Base-by-base conservation (phyloP, 768 basidiomycete species). In the Heimioporus sp. region DNA sequence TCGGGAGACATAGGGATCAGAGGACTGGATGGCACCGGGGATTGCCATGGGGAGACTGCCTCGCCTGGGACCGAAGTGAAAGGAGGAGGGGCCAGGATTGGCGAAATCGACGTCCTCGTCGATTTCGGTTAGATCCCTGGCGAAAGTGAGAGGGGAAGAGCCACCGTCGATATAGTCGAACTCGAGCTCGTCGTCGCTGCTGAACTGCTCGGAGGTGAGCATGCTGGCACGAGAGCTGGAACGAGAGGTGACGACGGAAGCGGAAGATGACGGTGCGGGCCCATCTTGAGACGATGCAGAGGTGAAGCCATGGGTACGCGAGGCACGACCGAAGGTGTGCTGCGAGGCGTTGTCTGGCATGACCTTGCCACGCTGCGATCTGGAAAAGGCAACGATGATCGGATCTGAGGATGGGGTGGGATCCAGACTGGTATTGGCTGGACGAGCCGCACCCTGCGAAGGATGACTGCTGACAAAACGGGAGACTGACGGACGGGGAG, bases 41-140 rank as follows among this genome's bases (percentile, higher is more conserved):
- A 85, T 84, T 38, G 76, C 74, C 70, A 85, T 79, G n/a, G 86
- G 83, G 15, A 80, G 60, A 58, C 84, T 86, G 12, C 80, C 80
- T 52, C 80, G 73, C 49, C 82, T 74, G 37, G 51, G 56, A 30
- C 65, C 59, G 1, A 39, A 47, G 38, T 52, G 9, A 30, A 61
- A 28, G 17, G 59, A 45, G 49, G 68, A 58, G 38, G 68, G 63
- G 56, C 60, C 58, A 45, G 60, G 60, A 43, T 63, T 47, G 43
- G 59, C 55, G 32, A 62, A 51, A 48, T 60, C 66, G 59, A 50
- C 54, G 54, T 64, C 72, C 69, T 52, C 67, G 28, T 64, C 59
- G 24, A 73, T 43, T 63, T 70, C 45, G 55, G 64, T 19, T 66
- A 79, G 44, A 69, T 66, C 62, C 77, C 77, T 52, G 70, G 76